Evolutionary conservation across 2,329 filamentous ascomycete genomes (phyloP).

Genomic region (Raffaelea deltoideospora): DNA sequence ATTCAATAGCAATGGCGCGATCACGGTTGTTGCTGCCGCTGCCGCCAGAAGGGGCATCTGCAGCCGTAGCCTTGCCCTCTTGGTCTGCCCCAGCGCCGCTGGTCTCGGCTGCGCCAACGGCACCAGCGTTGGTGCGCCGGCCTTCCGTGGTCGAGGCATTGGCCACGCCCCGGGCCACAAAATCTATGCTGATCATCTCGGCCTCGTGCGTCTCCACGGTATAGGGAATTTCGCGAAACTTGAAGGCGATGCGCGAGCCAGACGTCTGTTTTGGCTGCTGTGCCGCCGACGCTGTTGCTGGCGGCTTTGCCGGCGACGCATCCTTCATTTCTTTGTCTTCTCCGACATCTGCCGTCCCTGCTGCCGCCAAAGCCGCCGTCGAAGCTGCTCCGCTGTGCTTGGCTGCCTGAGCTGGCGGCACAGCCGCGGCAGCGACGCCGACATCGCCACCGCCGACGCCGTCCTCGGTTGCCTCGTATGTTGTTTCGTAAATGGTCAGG

Average conservation of each 20-base stretch:
- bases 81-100: not conserved
- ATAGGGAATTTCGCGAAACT: slow-evolving; percentile 73
- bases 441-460: slow-evolving; percentile 5
- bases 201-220: slow-evolving; percentile 87
- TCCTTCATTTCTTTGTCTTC: slow-evolving; percentile 64
- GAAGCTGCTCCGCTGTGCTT: no score
- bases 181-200: slow-evolving; percentile 96
- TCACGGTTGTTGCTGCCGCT: slow-evolving; percentile 7
- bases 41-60: not conserved
- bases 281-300: not conserved
- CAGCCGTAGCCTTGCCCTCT: not conserved
- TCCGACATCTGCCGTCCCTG: slow-evolving; percentile 2
- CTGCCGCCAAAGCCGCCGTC: no score
- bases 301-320: not conserved
- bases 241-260: slow-evolving; percentile 48
- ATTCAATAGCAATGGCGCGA: slow-evolving; percentile 8
- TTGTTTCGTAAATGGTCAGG: slow-evolving; percentile 79
- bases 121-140: slow-evolving; percentile 24
- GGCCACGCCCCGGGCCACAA: slow-evolving; percentile 70
- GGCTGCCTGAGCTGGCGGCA: no score
- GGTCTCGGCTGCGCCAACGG: slow-evolving; percentile 14
- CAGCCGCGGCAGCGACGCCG: not conserved
- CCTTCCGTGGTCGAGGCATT: slow-evolving; percentile 44
- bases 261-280: slow-evolving; percentile 26
- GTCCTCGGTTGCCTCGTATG: slow-evolving; percentile 38